Conservation (phyloP, 2,329 filamentous ascomycete genomes). For the Aspergillus sp. region DNA sequence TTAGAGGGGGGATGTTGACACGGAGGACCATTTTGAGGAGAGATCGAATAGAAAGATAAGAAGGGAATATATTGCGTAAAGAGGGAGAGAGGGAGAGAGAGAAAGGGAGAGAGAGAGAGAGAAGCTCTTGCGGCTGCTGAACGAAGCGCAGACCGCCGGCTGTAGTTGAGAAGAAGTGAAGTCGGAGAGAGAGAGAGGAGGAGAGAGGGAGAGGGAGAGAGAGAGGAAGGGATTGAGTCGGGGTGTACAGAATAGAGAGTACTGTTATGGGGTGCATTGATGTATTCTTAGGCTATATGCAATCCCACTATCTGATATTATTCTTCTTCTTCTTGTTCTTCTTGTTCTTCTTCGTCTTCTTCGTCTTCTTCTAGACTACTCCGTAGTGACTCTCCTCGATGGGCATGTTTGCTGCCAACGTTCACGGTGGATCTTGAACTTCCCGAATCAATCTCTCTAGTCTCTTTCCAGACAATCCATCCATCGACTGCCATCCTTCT, state of each 20-base stretch:
- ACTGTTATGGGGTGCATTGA: background rate
- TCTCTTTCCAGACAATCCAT: too few relatives aligned
- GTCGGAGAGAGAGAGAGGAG: constrained; percentile 3
- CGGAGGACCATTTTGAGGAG: constrained; percentile 60
- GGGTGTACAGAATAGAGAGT: background rate
- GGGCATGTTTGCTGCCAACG: too few relatives aligned
- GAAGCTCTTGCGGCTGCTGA: constrained; percentile 14
- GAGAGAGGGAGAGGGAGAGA: constrained; percentile 1
- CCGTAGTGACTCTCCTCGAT: too few relatives aligned
- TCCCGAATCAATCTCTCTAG: too few relatives aligned
- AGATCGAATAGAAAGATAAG: background rate
- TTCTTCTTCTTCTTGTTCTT: too few relatives aligned
- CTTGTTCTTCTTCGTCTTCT: too few relatives aligned
- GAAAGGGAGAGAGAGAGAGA: background rate
- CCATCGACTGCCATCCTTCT: too few relatives aligned
- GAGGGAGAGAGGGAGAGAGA: background rate
- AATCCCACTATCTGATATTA: too few relatives aligned
- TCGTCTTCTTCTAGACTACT: too few relatives aligned
- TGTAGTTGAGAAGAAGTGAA: constrained; percentile 9
- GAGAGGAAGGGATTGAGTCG: background rate
- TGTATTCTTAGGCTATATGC: too few relatives aligned
- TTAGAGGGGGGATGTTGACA: constrained; percentile 88
- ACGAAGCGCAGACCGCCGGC: constrained; percentile 14
- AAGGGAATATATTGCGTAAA: background rate
- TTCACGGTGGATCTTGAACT: too few relatives aligned